Evolutionary conservation across 768 basidiomycete species (phyloP), one percentile per base, ranked within the genome.

Genomic region (Paxillus involutus): DNA sequence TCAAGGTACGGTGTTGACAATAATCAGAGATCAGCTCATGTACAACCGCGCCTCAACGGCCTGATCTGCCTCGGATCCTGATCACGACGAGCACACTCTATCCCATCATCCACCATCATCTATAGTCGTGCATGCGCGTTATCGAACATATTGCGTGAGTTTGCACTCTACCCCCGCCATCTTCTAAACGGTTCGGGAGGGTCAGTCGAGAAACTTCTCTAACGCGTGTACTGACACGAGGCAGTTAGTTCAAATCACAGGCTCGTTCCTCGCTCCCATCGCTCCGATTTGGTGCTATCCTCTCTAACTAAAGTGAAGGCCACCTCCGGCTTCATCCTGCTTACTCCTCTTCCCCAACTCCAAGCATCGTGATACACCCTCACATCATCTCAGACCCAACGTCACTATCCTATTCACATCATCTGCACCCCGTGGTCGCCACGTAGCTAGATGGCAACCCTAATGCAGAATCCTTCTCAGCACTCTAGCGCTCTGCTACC

Each of bases 171-270:
- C 37, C 21, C n/a, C 26, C 10, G 48, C 46, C 50, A 47, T 39
- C 24, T 47, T 39, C 39, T 49, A 32, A 44, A 37, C 48, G 46
- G 19, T n/a, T 26, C 44, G 29, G 32, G 36, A 49, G 13, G 36
- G 37, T 41, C 10, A 32, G 41, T 42, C 51, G 19, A 41, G 53
- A 36, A 47, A 47, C 59, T 70, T 70, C 68, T 66, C 64, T 63
- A 70, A 73, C 76, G 74, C 76, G 78, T 79, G 79, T 71, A 62
- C 72, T 77, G 59, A 80, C 80, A 83, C 78, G 81, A 82, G 80
- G 81, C 80, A 74, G 49, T 51, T 58, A 63, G 70, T 75, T 74
- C 73, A 26, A 26, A 68, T 70, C 71, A 74, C 74, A 73, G 61
- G 59, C 51, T 51, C 63, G 40, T 13, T 54, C 58, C 59, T 63